These are phyloP conservation scores for Blastobotrys peoriensis DNA, from an alignment of 805 yeast species.

Conservation along the genomic window DNA sequence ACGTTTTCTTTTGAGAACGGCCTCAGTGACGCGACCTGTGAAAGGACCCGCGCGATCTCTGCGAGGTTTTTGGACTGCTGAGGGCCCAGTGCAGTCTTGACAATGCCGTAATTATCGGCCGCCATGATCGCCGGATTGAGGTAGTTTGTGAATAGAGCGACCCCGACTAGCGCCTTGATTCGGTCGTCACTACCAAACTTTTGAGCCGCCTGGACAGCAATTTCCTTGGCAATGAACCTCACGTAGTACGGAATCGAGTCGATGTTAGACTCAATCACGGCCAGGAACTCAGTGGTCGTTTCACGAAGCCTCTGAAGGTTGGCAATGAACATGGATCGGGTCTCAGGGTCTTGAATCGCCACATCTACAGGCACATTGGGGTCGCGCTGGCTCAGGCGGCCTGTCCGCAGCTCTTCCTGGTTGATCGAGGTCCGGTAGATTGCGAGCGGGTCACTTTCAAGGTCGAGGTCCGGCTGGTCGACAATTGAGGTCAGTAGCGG, in stretches of 20 bases:
- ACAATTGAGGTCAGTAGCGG: constrained; percentile 30
- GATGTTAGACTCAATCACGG: constrained; percentile 41
- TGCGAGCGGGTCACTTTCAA: constrained; percentile 74
- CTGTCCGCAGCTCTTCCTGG: constrained; percentile 30
- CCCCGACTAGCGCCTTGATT: constrained; percentile 63
- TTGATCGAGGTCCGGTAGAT: constrained; percentile 26
- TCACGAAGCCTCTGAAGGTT: constrained; percentile 76
- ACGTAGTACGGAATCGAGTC: constrained; percentile 50
- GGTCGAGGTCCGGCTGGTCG: constrained; percentile 38
- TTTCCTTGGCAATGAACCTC: constrained; percentile 47
- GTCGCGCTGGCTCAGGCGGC: constrained; percentile 32
- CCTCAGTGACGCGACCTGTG: constrained; percentile 62
- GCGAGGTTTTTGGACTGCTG: constrained; percentile 45
- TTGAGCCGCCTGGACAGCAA: constrained; percentile 16
- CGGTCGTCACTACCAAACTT: constrained; percentile 40
- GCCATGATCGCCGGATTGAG: constrained; percentile 33
- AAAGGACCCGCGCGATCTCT: constrained; percentile 51
- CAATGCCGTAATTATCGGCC: constrained; percentile 46
- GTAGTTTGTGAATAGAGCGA: constrained; percentile 34
- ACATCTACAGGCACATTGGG: constrained; percentile 46
- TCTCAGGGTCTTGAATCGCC: constrained; percentile 77
- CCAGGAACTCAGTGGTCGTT: constrained; percentile 54
- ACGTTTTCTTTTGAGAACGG: constrained; percentile 58
- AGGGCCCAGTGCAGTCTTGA: constrained; percentile 32
- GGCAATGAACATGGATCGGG: constrained; percentile 59